Evolutionary conservation across 2,329 filamentous ascomycete genomes (phyloP).

Genomic region (Lizonia empirigonia): DNA sequence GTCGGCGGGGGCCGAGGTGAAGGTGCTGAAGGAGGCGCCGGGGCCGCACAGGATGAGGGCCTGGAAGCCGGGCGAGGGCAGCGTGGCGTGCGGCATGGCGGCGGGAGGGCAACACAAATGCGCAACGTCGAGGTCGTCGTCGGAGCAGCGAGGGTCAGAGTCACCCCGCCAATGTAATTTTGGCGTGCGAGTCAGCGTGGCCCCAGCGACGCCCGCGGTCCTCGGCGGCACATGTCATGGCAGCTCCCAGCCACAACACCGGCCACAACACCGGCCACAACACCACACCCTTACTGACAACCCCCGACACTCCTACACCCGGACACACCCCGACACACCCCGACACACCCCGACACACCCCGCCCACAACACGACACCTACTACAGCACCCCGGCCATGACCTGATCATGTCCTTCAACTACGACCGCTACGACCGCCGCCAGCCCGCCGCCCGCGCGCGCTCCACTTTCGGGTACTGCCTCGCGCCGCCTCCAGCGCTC

Average conservation of each 20-base stretch:
- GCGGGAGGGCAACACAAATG: neutral
- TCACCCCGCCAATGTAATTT: neutral
- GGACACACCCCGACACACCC: no score
- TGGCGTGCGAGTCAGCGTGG: neutral
- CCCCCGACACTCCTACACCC: no score
- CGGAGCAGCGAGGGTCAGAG: neutral
- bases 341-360: no score
- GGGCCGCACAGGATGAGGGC: constrained; percentile 83
- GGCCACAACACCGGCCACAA: neutral
- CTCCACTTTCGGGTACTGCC: constrained; percentile 68
- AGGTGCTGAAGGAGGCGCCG: constrained; percentile 80
- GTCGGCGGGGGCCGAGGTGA: constrained; percentile 79
- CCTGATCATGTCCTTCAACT: constrained; percentile 51
- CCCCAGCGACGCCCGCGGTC: neutral
- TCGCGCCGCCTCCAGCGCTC: neutral
- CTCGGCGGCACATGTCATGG: neutral
- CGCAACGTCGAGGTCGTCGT: neutral
- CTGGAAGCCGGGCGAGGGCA: constrained; percentile 78
- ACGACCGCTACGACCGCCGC: constrained; percentile 62
- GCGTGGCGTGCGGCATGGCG: constrained; percentile 75
- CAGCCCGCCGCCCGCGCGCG: constrained; percentile 62
- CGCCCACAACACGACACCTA: constrained; percentile 25
- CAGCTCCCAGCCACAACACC: neutral
- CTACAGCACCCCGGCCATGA: constrained; percentile 17
- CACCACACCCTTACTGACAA: neutral